Percentiles rank a stretch among this genome's conserved stretches.
phyloP scores from a whole-genome alignment of 257 asterid species.

The Solanum habrochaites region DNA sequence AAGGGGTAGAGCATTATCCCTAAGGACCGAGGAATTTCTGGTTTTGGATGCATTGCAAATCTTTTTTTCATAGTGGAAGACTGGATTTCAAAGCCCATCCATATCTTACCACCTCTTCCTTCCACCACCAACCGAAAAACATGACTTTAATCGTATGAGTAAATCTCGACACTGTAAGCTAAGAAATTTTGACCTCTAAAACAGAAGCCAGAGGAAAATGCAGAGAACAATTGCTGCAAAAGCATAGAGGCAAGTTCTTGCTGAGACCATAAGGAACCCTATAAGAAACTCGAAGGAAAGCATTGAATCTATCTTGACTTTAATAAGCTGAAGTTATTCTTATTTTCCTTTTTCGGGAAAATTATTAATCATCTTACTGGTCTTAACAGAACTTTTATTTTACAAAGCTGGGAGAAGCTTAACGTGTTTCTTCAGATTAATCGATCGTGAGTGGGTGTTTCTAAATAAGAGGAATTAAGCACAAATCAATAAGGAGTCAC shows the following conservation, averaged over 20 bases:
- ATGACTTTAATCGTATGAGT: constrained; percentile 3
- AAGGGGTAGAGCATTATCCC: constrained; percentile 26
- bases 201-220: background rate
- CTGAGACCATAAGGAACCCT: background rate
- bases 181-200: background rate
- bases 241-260: background rate
- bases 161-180: background rate
- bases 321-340: background rate
- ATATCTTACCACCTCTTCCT: constrained; percentile 25
- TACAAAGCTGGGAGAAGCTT: background rate
- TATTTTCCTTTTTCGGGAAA: background rate
- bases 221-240: background rate
- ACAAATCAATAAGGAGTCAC: background rate
- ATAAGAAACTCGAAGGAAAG: background rate
- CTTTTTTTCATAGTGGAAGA: constrained; percentile 52
- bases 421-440: background rate
- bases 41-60: constrained; percentile 32
- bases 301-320: background rate
- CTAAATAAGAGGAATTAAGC: background rate
- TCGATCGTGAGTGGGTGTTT: background rate
- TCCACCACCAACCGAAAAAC: constrained; percentile 43
- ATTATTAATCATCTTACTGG: background rate
- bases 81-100: constrained; percentile 53
- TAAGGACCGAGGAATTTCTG: constrained; percentile 19
- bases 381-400: background rate